Base-by-base conservation (phyloP, 208 protist genomes). In the Vickermania ingenoplastis region DNA sequence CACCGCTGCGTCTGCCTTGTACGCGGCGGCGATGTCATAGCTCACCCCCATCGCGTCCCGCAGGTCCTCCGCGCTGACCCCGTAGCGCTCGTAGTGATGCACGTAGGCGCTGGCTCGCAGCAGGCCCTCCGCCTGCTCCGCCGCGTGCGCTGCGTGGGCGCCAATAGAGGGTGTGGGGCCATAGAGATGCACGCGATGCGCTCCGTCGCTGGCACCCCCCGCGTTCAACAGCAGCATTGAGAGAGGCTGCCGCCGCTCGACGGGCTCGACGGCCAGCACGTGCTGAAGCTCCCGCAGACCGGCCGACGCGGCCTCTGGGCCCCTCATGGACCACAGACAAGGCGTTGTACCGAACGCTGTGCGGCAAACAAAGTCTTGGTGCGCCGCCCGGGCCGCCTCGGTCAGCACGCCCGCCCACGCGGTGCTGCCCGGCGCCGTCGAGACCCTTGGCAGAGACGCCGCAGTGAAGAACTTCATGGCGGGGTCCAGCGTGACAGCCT, bases 401-500 rank as follows among this genome's bases (percentile, higher is more conserved):
- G 11, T 25, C 78, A 1, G 67, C 58, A 14, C 65, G 24, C 69
- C 77, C 76, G 14, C 62, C 64, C 3, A 58, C 21, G 50, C 23
- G n/a, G 21, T 26, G 7, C 50, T 25, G 50, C 23, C 50, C 50
- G 31, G 17, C n/a, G 29, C 27, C 2, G 21, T 7, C 11, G 51
- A 28, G 11, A 49, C 1, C 1, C 11, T 7, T 2, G 83, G 77
- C 0, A 76, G 41, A 0, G 64, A 7, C 11, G 59, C 28, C 41
- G 71, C 77, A n/a, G 71, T 78, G 64, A 91, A 91, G 31, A 91
- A 91, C 53, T 86, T 86, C 59, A 71, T 73, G 24, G 64, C 68
- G 0, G 84, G 84, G 61, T 91, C 84, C 31, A 89, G 59, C 1
- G 71, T 51, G 22, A 91, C 51, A 1, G 76, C 58, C 62, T 91